A percentile compares a stretch with the other conserved stretches of the same genome.
phyloP scores from a whole-genome alignment of 2,329 filamentous ascomycete species.

The Zasmidium cellare region DNA sequence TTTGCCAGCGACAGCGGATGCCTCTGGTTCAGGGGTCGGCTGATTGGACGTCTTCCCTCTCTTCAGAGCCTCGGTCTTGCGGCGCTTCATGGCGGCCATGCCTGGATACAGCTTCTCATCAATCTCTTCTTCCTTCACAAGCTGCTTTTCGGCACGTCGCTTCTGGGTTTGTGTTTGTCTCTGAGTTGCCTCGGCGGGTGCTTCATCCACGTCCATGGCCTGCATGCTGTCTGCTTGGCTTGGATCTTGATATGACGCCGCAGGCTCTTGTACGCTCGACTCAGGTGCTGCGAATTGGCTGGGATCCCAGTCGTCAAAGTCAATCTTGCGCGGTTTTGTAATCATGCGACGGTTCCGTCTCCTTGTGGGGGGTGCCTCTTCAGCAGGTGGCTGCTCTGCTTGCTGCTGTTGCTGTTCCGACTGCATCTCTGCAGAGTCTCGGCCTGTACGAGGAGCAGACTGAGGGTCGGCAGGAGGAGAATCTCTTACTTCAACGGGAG shows the following conservation, averaged over 20 bases:
- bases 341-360: conserved; percentile 33
- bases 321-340: conserved; percentile 60
- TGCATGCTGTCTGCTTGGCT: conserved; percentile 24
- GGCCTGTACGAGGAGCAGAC: background rate
- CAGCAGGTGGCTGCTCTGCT: conserved; percentile 4
- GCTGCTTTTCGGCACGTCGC: conserved; percentile 27
- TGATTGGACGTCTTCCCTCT: conserved; percentile 35
- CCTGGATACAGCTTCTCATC: conserved; percentile 75
- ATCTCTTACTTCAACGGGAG: background rate
- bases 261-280: conserved; percentile 6
- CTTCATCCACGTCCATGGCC: conserved; percentile 22
- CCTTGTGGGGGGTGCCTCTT: conserved; percentile 6
- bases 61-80: conserved; percentile 60
- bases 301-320: conserved; percentile 40
- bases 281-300: conserved; percentile 28
- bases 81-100: conserved; percentile 75
- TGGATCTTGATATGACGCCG: conserved; percentile 3
- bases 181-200: conserved; percentile 14
- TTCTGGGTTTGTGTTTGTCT: conserved; percentile 28
- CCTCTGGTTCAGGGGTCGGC: conserved; percentile 11
- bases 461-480: background rate
- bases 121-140: conserved; percentile 37
- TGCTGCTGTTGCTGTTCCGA: background rate
- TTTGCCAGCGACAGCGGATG: conserved; percentile 1
- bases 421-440: background rate